Evolutionary conservation across 2,329 filamentous ascomycete genomes (phyloP).

Genomic region (Fusarium sp.): DNA sequence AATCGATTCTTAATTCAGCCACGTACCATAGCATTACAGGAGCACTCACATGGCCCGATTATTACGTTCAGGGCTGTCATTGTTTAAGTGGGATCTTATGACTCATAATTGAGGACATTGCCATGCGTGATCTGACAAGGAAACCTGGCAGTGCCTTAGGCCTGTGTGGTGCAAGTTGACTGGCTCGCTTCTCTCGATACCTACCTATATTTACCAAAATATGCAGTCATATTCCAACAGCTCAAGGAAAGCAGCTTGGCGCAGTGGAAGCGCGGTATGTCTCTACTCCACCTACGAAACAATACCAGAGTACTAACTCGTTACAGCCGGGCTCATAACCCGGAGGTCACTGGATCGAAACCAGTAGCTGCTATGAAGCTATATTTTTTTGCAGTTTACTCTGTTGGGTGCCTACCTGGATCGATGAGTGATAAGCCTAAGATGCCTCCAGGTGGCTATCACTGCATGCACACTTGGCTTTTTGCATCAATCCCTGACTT

Average conservation of each 20-base stretch:
- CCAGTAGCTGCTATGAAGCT: slow-evolving; percentile 27
- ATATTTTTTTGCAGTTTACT: not conserved
- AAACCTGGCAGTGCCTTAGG: fast-evolving
- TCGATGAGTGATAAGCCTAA: not conserved
- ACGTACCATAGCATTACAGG: not conserved
- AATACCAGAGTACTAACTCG: slow-evolving; percentile 12
- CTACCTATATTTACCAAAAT: not conserved
- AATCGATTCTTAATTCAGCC: fast-evolving
- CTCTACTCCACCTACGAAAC: slow-evolving; percentile 10
- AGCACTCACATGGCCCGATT: fast-evolving
- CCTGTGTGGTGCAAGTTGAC: fast-evolving
- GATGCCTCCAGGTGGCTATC: not conserved
- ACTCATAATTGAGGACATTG: not conserved
- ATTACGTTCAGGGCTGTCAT: not conserved
- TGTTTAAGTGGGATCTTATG: not conserved
- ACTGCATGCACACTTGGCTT: not conserved
- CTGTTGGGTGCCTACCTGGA: not conserved
- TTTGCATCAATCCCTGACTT: not conserved
- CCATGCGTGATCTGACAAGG: not conserved
- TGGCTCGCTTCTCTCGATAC: not conserved
- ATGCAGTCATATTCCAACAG: not conserved
- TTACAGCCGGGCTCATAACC: slow-evolving; percentile 28
- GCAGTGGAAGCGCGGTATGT: slow-evolving; percentile 33
- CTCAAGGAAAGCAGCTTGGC: slow-evolving; percentile 29
- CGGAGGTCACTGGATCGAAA: slow-evolving; percentile 31